These are phyloP conservation scores for Lasiodiplodia hormozganensis DNA, from an alignment of 2,329 filamentous ascomycete genomes.

Conservation along the genomic window DNA sequence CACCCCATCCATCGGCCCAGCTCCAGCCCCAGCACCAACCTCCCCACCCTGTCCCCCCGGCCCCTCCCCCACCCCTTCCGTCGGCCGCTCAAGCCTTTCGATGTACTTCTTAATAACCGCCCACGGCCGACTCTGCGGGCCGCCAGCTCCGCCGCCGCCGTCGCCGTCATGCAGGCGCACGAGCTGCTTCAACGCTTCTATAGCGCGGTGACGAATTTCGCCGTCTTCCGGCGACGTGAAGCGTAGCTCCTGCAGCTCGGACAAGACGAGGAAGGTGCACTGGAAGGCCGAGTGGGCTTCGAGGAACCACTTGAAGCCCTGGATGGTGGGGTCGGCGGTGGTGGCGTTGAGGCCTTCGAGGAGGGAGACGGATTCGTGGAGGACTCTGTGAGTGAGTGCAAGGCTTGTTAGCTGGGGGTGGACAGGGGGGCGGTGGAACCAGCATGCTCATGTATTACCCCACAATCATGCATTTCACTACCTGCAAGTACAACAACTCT, in stretches of 20 bases:
- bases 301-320: slow-evolving; percentile 42
- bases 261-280: slow-evolving; percentile 46
- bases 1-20: background rate
- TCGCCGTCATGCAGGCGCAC: background rate
- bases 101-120: background rate
- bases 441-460: background rate
- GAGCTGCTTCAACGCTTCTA: background rate
- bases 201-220: background rate
- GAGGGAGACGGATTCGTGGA: background rate
- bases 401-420: too few species aligned
- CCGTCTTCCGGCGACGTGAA: slow-evolving; percentile 30
- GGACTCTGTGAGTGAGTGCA: background rate
- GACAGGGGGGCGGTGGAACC: background rate
- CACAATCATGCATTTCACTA: background rate
- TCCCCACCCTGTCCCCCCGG: too few species aligned
- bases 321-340: background rate
- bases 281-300: slow-evolving; percentile 32
- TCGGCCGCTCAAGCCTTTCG: background rate
- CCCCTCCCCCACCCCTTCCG: too few species aligned
- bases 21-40: background rate
- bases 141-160: background rate
- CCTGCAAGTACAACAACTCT: background rate
- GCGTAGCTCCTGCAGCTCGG: slow-evolving; percentile 46
- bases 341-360: background rate
- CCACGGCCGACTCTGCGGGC: background rate